Conservation (phyloP, 2,329 filamentous ascomycete species). For the Epichloe glyceriae region DNA sequence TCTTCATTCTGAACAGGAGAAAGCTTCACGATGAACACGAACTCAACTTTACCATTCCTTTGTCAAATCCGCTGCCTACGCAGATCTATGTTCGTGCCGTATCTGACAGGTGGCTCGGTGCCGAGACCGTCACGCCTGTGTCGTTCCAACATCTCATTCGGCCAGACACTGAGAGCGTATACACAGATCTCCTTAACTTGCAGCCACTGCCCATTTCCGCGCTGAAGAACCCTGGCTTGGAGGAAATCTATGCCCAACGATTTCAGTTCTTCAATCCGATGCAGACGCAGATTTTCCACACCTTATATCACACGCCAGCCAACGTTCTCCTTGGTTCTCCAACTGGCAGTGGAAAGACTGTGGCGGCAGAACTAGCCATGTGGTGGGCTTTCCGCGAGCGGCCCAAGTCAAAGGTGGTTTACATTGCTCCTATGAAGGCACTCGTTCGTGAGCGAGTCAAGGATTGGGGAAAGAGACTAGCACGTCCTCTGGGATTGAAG, state of each 20-base stretch:
- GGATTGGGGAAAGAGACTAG: conserved; percentile 80
- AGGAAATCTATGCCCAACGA: conserved; percentile 76
- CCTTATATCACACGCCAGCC: conserved; percentile 78
- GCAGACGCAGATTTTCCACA: conserved; percentile 98
- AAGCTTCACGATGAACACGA: conserved; percentile 96
- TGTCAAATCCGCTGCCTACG: conserved; percentile 82
- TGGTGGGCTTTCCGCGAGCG: conserved; percentile 98
- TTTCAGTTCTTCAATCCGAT: conserved; percentile 99
- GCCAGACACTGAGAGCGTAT: conserved; percentile 93
- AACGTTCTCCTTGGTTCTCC: conserved; percentile 93
- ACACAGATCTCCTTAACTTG: conserved; percentile 83
- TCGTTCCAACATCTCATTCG: conserved; percentile 97
- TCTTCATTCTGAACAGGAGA: conserved; percentile 79
- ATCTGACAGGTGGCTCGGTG: conserved; percentile 91
- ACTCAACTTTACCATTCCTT: conserved; percentile 90
- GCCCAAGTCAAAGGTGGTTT: conserved; percentile 93
- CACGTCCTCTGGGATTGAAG: conserved; percentile 71
- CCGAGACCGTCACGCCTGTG: conserved; percentile 87
- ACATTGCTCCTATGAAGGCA: conserved; percentile 98
- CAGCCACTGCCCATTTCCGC: conserved; percentile 81
- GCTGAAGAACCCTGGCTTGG: conserved; percentile 72
- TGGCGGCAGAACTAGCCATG: conserved; percentile 93
- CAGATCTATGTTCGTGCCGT: conserved; percentile 94
- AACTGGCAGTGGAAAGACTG: conserved; percentile 93
- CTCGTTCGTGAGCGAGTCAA: conserved; percentile 91